These are phyloP conservation scores for Micractinium conductrix DNA, from an alignment of 139 green algal genomes.

Conservation along the genomic window DNA sequence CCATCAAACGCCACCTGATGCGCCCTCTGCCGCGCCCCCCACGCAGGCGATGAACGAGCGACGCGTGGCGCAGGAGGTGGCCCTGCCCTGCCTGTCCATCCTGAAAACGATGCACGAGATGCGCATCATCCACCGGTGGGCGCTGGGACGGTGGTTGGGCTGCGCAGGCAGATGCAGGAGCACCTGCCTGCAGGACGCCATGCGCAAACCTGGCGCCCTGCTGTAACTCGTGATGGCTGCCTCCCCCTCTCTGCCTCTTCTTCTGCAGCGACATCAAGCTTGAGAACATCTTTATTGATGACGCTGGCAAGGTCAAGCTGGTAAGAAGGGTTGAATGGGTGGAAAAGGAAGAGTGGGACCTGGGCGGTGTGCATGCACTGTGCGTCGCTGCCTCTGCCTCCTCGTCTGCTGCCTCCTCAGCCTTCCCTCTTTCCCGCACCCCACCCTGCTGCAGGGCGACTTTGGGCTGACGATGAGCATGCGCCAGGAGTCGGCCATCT, in stretches of 20 bases:
- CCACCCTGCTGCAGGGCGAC: constrained; percentile 32
- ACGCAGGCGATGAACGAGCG: constrained; percentile 71
- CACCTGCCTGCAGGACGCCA: not conserved
- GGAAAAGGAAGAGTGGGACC: not conserved
- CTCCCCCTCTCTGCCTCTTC: not conserved
- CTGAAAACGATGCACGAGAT: constrained; percentile 63
- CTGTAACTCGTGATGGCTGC: no score
- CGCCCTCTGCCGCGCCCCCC: no score
- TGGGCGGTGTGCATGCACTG: not conserved
- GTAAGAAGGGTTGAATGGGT: not conserved
- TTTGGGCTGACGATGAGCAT: constrained; percentile 80
- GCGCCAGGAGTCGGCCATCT: constrained; percentile 72
- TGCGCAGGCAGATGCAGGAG: not conserved
- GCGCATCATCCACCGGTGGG: constrained; percentile 71
- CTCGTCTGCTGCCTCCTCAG: not conserved
- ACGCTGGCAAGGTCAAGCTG: constrained; percentile 57
- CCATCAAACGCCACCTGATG: no score
- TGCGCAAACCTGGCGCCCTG: not conserved
- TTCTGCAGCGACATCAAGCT: constrained; percentile 75
- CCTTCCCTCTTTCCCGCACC: not conserved
- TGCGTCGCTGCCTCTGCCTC: not conserved
- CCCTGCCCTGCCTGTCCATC: constrained; percentile 57
- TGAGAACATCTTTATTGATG: constrained; percentile 81
- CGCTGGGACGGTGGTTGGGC: no score
- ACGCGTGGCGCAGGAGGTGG: constrained; percentile 52